phyloP scores from a whole-genome alignment of 129 eudicot species.

The Escallonia herrerae region DNA sequence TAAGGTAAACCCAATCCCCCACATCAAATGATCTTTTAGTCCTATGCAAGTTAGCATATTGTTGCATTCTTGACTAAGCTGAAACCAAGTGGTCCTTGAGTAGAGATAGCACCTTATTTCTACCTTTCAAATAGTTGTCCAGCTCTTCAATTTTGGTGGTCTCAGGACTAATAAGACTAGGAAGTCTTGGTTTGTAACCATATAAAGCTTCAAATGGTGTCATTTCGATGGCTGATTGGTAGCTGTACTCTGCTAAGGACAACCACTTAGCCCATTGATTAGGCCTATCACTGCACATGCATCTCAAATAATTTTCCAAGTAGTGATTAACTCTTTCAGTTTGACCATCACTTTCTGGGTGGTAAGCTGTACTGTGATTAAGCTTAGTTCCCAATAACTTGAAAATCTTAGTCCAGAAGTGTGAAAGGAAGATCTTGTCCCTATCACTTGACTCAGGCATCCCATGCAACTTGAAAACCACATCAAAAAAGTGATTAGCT shows the following conservation, averaged over 20 bases:
- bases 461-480: slow-evolving; percentile 4
- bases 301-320: slow-evolving; percentile 6
- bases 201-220: neutral
- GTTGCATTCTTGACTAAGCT: neutral
- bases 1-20: slow-evolving; percentile 4
- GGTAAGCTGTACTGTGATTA: neutral
- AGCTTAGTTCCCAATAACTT: neutral
- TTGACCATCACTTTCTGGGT: neutral
- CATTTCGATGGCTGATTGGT: neutral
- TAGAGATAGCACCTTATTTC: neutral
- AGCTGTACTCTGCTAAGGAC: neutral
- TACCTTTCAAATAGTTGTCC: neutral
- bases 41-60: neutral
- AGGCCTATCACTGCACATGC: neutral
- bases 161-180: too few relatives aligned
- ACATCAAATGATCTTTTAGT: neutral
- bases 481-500: neutral
- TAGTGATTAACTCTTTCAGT: neutral
- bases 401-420: neutral
- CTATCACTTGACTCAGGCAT: neutral
- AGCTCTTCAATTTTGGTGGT: neutral
- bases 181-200: neutral
- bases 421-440: neutral
- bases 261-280: neutral
- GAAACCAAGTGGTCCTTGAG: neutral